Percentiles rank a stretch among this genome's conserved stretches.
These are phyloP conservation scores for Aphanocladium album DNA, from an alignment of 2,329 filamentous ascomycete species.

Conservation along the genomic window DNA sequence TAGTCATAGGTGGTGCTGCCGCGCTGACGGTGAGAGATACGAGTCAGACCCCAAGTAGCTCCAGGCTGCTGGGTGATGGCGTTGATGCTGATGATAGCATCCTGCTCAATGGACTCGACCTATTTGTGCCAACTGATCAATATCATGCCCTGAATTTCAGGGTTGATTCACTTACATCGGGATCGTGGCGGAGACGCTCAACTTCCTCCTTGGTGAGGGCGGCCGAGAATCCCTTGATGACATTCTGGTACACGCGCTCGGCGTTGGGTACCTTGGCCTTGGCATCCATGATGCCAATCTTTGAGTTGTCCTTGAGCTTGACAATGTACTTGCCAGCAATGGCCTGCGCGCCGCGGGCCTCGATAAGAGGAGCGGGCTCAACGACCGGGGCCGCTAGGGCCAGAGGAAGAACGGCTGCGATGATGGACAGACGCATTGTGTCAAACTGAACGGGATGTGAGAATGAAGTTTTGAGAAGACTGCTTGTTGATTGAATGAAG, in stretches of 20 bases:
- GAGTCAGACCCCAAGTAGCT: constrained; percentile 33
- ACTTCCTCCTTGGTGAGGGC: constrained; percentile 18
- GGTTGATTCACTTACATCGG: constrained; percentile 13
- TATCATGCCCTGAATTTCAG: too few species aligned
- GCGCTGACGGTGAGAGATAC: constrained; percentile 27
- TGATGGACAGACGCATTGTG: constrained; percentile 20
- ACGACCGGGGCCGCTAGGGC: constrained; percentile 14
- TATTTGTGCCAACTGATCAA: constrained; percentile 1
- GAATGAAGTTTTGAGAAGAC: neutral
- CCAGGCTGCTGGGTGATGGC: constrained; percentile 25
- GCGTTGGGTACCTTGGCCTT: constrained; percentile 15
- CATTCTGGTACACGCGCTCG: constrained; percentile 20
- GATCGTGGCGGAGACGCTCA: constrained; percentile 18
- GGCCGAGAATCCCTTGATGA: constrained; percentile 21
- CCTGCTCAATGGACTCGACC: constrained; percentile 34
- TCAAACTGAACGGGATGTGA: neutral
- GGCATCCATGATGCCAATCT: constrained; percentile 12
- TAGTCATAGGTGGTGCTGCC: constrained; percentile 27
- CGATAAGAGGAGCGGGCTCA: constrained; percentile 9
- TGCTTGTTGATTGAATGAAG: neutral
- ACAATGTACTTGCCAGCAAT: constrained; percentile 25
- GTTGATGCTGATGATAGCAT: constrained; percentile 26
- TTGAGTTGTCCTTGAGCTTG: constrained; percentile 18
- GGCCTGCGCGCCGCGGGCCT: constrained; percentile 10
- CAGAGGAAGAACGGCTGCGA: constrained; percentile 19